A percentile compares a stretch with the other conserved stretches of the same genome.
Evolutionary conservation across 2,329 filamentous ascomycete genomes (phyloP).

Genomic region (Hypoxylon sp.): DNA sequence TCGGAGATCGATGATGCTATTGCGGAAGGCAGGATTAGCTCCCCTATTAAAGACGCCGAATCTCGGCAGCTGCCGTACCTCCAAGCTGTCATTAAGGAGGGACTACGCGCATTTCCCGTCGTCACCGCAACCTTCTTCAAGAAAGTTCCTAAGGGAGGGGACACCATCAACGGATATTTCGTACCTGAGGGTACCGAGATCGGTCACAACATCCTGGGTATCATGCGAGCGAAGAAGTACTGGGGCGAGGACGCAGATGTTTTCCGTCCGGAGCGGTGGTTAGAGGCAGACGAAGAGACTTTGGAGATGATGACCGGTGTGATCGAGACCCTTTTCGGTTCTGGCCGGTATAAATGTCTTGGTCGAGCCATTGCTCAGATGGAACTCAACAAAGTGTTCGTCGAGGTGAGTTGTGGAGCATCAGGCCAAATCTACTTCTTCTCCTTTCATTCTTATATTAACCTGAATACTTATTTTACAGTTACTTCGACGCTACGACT

Average conservation of each 20-base stretch:
- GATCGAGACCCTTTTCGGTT: conserved; percentile 56
- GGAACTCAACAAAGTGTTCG: conserved; percentile 58
- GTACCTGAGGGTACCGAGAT: conserved; percentile 58
- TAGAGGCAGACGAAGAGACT: conserved; percentile 52
- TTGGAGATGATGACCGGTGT: conserved; percentile 52
- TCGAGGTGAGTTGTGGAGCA: conserved; percentile 51
- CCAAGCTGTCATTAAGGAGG: conserved; percentile 58
- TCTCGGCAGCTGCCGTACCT: conserved; percentile 42
- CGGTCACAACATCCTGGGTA: conserved; percentile 55
- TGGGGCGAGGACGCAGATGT: conserved; percentile 51
- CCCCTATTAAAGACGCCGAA: conserved; percentile 49
- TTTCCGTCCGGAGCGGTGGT: conserved; percentile 61
- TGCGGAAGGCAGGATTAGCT: conserved; percentile 54
- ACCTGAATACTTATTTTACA: conserved; percentile 17
- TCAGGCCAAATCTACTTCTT: not conserved
- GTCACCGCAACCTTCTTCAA: conserved; percentile 52
- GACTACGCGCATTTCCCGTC: conserved; percentile 55
- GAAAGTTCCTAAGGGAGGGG: conserved; percentile 51
- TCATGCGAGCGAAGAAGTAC: conserved; percentile 55
- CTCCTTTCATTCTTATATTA: not conserved
- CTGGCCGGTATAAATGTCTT: conserved; percentile 56
- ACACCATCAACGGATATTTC: conserved; percentile 48
- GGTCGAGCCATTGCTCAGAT: conserved; percentile 58
- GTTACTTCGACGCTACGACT: conserved; percentile 43
- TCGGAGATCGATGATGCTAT: conserved; percentile 56